Evolutionary conservation across 192 early-diverging fungal species (phyloP), one percentile per base, ranked within the genome.

Genomic region (Coemansia sp.): DNA sequence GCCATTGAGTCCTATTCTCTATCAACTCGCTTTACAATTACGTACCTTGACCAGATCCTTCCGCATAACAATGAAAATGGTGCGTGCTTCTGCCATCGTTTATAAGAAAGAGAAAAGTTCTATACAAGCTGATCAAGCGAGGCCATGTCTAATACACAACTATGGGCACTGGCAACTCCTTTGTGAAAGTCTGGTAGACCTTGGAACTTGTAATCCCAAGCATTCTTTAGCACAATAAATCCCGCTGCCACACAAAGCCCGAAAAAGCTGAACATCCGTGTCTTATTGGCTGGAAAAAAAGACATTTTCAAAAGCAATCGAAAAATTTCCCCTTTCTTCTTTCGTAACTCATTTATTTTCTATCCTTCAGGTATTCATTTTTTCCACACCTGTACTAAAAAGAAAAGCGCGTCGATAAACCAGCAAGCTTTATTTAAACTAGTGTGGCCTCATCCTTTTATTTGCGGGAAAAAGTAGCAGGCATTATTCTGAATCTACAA

Each of bases 21-120:
- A 4, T 4, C 2, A 26, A 4, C 23, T 26, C 4, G 23, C 23
- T 4, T 26, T 26, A 26, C 23, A n/a, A n/a, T n/a, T 26, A 26
- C 45, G 37, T 72, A 87, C 88, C 80, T 89, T 88, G 39, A 79
- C 70, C 6, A 92, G 72, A 57, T 92, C 90, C 60, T 88, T 88
- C 26, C 90, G 80, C 54, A 92, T 80, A 38, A 90, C 84, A 55
- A 92, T 82, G 53, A 85, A 92, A 81, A 92, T 87, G 20, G 86
- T 88, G 43, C 87, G 77, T 14, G 83, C 84, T 28, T 89, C 84
- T n/a, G 68, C 48, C 74, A 78, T 78, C 26, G 12, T 50, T 28
- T 16, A 35, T 26, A 4, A 4, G 23, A 4, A 4, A 26, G 23
- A 26, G 4, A 26, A 1, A 26, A 3, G 23, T 4, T 26, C 23